These are phyloP conservation scores for Rhododendron mucronatum DNA, from an alignment of 148 eudicot genomes.

Conservation along the genomic window DNA sequence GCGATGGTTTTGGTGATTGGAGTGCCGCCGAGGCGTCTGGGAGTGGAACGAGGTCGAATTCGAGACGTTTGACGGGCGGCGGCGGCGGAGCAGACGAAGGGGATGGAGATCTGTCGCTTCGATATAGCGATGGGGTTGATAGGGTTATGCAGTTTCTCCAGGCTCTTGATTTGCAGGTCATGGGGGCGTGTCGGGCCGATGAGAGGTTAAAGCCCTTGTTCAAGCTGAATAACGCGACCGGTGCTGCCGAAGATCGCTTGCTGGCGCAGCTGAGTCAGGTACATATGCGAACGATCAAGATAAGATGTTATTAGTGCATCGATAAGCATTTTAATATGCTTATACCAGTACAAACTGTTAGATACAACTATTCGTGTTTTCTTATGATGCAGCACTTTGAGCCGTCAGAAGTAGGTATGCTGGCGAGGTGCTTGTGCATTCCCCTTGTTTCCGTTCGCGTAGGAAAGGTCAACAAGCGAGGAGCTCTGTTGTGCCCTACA, in stretches of 20 bases:
- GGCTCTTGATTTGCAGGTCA: slow-evolving; percentile 75
- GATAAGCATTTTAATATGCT: neutral
- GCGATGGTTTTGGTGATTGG: slow-evolving; percentile 12
- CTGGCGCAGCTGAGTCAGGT: slow-evolving; percentile 84
- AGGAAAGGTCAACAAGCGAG: slow-evolving; percentile 84
- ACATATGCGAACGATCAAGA: neutral
- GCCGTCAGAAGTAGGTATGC: slow-evolving; percentile 79
- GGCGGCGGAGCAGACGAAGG: slow-evolving; percentile 35
- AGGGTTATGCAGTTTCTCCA: slow-evolving; percentile 60
- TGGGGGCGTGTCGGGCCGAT: slow-evolving; percentile 89
- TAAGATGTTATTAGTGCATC: neutral
- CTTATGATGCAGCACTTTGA: slow-evolving; percentile 63
- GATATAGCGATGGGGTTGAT: slow-evolving; percentile 43
- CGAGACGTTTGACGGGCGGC: slow-evolving; percentile 7
- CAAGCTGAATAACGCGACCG: slow-evolving; percentile 54
- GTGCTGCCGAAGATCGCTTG: slow-evolving; percentile 72
- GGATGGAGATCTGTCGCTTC: slow-evolving; percentile 64
- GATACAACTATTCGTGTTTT: neutral
- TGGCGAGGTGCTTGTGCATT: slow-evolving; percentile 88
- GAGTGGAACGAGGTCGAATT: neutral
- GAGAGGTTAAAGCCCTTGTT: slow-evolving; percentile 87
- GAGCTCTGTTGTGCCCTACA: slow-evolving; percentile 62
- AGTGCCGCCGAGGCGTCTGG: slow-evolving; percentile 14
- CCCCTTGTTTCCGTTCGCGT: slow-evolving; percentile 88
- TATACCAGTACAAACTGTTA: neutral